These are phyloP conservation scores for Candida wancherniae DNA, from an alignment of 805 yeast species.

Conservation along the genomic window DNA sequence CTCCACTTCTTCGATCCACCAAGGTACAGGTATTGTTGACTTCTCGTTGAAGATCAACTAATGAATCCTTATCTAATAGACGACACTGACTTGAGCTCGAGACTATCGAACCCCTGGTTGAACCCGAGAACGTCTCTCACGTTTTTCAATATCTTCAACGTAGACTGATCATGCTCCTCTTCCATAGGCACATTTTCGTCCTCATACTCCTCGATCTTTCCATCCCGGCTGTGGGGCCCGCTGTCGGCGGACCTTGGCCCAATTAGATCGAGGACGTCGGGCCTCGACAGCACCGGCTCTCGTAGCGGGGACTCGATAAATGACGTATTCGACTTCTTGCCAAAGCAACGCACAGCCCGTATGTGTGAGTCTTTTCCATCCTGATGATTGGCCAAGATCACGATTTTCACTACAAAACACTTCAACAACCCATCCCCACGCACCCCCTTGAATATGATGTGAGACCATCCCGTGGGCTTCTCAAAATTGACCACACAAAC, in stretches of 20 bases:
- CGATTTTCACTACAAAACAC: constrained; percentile 59
- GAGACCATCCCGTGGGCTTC: constrained; percentile 78
- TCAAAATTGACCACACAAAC: constrained; percentile 55
- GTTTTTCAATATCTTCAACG: constrained; percentile 26
- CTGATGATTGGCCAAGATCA: constrained; percentile 77
- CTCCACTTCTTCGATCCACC: constrained; percentile 88
- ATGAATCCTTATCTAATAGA: constrained; percentile 25
- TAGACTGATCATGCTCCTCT: constrained; percentile 17
- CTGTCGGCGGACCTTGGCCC: too few relatives aligned
- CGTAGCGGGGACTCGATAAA: constrained; percentile 6
- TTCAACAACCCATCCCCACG: constrained; percentile 55
- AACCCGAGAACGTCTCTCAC: constrained; percentile 38
- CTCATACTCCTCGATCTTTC: constrained; percentile 4
- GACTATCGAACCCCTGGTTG: constrained; percentile 39
- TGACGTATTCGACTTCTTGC: constrained; percentile 24
- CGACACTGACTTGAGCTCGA: constrained; percentile 33
- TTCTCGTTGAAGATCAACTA: constrained; percentile 68
- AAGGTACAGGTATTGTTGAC: constrained; percentile 81
- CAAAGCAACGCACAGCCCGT: constrained; percentile 61
- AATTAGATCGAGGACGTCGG: too few relatives aligned
- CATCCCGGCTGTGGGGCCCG: too few relatives aligned
- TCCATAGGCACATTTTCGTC: constrained; percentile 8
- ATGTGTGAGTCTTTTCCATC: constrained; percentile 95
- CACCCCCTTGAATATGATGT: constrained; percentile 52
- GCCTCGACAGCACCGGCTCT: too few relatives aligned